Conservation (phyloP, 106 monocot species). For the Xerophyta viscosa region DNA sequence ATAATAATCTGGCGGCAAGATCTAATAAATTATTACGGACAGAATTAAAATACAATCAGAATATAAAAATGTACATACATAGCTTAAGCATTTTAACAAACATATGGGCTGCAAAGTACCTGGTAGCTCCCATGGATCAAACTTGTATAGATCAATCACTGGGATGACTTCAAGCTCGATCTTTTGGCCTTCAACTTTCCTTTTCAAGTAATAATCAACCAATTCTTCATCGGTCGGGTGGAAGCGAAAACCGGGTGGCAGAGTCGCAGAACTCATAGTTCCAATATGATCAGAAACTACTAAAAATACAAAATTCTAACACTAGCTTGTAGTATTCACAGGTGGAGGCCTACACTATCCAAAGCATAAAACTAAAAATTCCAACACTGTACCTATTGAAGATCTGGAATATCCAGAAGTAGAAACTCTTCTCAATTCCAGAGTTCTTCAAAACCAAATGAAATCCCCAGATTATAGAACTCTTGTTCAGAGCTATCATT, state of each 20-base stretch:
- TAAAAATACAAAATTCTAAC: neutral
- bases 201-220: constrained; percentile 79
- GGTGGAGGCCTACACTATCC: no score
- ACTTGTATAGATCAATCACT: constrained; percentile 66
- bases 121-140: constrained; percentile 82
- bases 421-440: constrained; percentile 38
- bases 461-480: constrained; percentile 15
- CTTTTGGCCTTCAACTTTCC: constrained; percentile 45
- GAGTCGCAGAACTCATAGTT: constrained; percentile 38
- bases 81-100: constrained; percentile 1
- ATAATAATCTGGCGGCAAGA: no score
- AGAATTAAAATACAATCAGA: no score
- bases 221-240: constrained; percentile 76
- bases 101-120: constrained; percentile 20
- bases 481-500: constrained; percentile 34
- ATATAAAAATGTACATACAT: neutral
- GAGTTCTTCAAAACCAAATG: constrained; percentile 22
- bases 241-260: constrained; percentile 83
- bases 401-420: constrained; percentile 78
- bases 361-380: constrained; percentile 6
- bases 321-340: neutral
- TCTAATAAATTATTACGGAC: no score
- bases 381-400: constrained; percentile 35
- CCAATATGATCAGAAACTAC: no score
- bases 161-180: constrained; percentile 86